These are phyloP conservation scores for Rhizoclosmatium sp. DNA, from an alignment of 192 early-diverging fungal genomes.

Conservation along the genomic window DNA sequence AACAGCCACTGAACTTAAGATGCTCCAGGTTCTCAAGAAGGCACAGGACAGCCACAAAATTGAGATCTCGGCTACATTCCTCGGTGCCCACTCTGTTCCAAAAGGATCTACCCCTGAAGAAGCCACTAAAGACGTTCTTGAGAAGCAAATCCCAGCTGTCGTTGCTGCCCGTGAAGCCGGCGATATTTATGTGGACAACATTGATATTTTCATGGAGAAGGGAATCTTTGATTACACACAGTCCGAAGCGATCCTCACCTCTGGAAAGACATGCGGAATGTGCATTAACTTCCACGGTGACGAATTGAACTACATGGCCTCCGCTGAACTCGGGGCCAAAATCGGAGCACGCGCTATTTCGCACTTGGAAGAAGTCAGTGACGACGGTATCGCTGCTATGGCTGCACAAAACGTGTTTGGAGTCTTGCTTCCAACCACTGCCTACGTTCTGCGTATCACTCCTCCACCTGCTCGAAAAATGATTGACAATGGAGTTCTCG, in stretches of 20 bases:
- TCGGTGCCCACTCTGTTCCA: conserved; percentile 36
- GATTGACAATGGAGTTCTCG: conserved; percentile 29
- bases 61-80: conserved; percentile 35
- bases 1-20: conserved; percentile 38
- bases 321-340: conserved; percentile 32
- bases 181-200: conserved; percentile 36
- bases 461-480: conserved; percentile 37
- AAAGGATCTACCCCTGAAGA: conserved; percentile 23
- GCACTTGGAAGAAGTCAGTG: conserved; percentile 30
- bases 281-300: conserved; percentile 43
- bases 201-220: conserved; percentile 40
- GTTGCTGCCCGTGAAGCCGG: conserved; percentile 18
- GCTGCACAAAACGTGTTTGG: conserved; percentile 26
- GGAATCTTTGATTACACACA: conserved; percentile 33
- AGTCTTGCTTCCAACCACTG: conserved; percentile 37
- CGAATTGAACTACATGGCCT: conserved; percentile 36
- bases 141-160: conserved; percentile 37
- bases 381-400: conserved; percentile 30
- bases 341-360: conserved; percentile 35
- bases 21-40: conserved; percentile 23
- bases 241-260: conserved; percentile 10
- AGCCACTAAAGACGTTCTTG: conserved; percentile 24
- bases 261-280: conserved; percentile 33
- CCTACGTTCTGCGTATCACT: conserved; percentile 35
- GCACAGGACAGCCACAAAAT: conserved; percentile 22